These are phyloP conservation scores for Tricholoma hemisulphureum DNA, from an alignment of 768 basidiomycete species.

Conservation along the genomic window DNA sequence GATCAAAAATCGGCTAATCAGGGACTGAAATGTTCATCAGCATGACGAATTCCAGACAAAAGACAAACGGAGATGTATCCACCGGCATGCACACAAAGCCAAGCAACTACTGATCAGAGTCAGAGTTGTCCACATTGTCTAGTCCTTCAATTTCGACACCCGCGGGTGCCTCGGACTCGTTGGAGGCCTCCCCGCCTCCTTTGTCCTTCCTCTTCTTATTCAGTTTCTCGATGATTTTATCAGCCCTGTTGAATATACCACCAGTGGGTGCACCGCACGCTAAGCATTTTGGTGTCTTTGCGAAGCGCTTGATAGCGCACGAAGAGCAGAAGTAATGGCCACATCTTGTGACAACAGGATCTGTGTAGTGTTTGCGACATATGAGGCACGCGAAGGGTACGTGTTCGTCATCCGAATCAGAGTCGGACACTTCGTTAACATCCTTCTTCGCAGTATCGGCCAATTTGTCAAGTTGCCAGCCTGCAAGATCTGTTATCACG, in stretches of 20 bases:
- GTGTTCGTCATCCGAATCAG: constrained; percentile 78
- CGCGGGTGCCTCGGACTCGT: constrained; percentile 34
- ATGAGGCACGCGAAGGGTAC: constrained; percentile 98
- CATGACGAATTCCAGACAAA: neutral
- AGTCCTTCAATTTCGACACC: constrained; percentile 65
- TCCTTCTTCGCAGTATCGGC: constrained; percentile 73
- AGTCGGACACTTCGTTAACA: constrained; percentile 59
- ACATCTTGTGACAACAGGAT: constrained; percentile 94
- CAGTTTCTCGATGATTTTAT: constrained; percentile 87
- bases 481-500: constrained; percentile 71
- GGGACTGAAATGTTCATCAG: neutral
- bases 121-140: constrained; percentile 17
- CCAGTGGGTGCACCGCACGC: constrained; percentile 92
- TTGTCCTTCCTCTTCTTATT: constrained; percentile 67
- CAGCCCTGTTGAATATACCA: constrained; percentile 95
- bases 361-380: constrained; percentile 91
- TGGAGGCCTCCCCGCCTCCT: constrained; percentile 50
- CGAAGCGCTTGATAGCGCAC: constrained; percentile 93
- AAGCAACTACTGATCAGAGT: constrained; percentile 27
- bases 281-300: constrained; percentile 92
- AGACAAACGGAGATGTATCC: neutral
- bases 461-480: constrained; percentile 97
- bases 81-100: neutral
- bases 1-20: neutral
- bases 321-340: constrained; percentile 95